Percentiles rank a stretch among this genome's conserved stretches.
Evolutionary conservation across 768 basidiomycete genomes (phyloP).

Genomic region (Mycena galopus): DNA sequence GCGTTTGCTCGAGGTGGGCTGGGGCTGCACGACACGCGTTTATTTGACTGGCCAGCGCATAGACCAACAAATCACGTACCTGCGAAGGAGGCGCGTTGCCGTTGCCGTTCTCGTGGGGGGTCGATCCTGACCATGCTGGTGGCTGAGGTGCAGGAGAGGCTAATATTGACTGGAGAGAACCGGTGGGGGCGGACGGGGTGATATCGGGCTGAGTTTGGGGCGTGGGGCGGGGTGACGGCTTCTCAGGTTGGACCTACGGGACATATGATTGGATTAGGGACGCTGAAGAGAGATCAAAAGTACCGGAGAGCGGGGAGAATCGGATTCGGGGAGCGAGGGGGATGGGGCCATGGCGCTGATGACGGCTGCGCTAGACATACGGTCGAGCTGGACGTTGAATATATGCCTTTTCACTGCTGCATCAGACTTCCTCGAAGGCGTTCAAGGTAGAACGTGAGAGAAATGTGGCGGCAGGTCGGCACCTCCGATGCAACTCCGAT

Average conservation of each 20-base stretch:
- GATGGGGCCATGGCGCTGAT: not conserved
- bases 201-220: slow-evolving; percentile 18
- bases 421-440: too few relatives aligned
- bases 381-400: slow-evolving; percentile 2
- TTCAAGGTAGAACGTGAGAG: not conserved
- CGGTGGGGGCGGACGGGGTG: slow-evolving; percentile 19
- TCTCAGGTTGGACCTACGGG: slow-evolving; percentile 18
- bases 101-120: slow-evolving; percentile 47
- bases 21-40: slow-evolving; percentile 42
- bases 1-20: slow-evolving; percentile 72
- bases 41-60: slow-evolving; percentile 11
- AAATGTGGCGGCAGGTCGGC: not conserved
- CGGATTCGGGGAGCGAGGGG: not conserved
- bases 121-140: slow-evolving; percentile 52
- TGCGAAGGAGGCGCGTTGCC: slow-evolving; percentile 50
- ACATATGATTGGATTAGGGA: slow-evolving; percentile 4
- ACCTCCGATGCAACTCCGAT: not conserved
- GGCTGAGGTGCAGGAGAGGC: slow-evolving; percentile 62
- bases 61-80: slow-evolving; percentile 46
- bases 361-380: not conserved
- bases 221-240: slow-evolving; percentile 8
- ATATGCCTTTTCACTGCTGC: not conserved
- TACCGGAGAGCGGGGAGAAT: slow-evolving; percentile 21
- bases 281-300: not conserved
- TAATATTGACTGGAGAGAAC: slow-evolving; percentile 60